Evolutionary conservation across 352 stramenopile species (phyloP).

Genomic region (Thalassiosira sp.): DNA sequence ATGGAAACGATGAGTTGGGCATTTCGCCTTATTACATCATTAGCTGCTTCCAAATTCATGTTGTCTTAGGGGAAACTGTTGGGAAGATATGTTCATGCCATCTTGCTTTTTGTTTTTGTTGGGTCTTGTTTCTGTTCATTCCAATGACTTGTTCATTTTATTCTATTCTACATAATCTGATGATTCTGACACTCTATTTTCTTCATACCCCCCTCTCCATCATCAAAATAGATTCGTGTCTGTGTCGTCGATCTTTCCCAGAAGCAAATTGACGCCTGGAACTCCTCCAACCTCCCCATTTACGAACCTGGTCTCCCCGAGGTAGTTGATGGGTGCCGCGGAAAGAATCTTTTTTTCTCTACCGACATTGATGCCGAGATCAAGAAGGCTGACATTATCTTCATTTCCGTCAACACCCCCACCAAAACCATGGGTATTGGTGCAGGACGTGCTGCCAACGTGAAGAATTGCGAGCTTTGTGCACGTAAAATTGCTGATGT

Average conservation of each 20-base stretch:
- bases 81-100: too few relatives aligned
- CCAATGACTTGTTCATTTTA: too few relatives aligned
- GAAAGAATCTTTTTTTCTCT: constrained; percentile 98
- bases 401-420: constrained; percentile 98
- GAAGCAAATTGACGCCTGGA: constrained; percentile 97
- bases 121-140: too few relatives aligned
- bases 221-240: constrained; percentile 88
- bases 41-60: too few relatives aligned
- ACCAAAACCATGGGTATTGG: constrained; percentile 97
- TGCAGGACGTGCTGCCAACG: constrained; percentile 96
- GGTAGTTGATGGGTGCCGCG: constrained; percentile 90
- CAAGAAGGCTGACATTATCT: constrained; percentile 96
- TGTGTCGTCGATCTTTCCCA: constrained; percentile 96
- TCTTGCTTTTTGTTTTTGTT: too few relatives aligned
- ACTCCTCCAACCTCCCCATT: constrained; percentile 95
- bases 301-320: constrained; percentile 98
- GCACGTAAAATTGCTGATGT: constrained; percentile 97
- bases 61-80: too few relatives aligned
- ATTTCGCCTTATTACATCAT: too few relatives aligned
- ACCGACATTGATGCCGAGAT: constrained; percentile 97
- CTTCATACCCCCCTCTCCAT: not conserved
- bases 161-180: too few relatives aligned
- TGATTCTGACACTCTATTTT: not conserved
- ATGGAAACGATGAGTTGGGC: too few relatives aligned
- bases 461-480: constrained; percentile 98